phyloP scores from a whole-genome alignment of 805 yeast genomes.

The Grigorovia jiainica region DNA sequence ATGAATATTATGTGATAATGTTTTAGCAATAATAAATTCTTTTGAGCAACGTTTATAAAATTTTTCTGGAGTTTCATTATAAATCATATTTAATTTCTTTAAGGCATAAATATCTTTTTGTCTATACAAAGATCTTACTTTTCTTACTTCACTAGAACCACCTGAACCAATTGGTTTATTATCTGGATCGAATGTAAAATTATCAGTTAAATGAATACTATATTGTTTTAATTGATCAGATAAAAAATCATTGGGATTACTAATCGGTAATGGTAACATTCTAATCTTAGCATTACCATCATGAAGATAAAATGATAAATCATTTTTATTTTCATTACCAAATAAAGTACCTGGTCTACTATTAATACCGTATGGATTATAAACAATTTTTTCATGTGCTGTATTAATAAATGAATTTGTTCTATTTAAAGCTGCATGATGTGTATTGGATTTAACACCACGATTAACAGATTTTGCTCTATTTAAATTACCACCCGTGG shows the following conservation, averaged over 20 bases:
- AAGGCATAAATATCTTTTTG: slow-evolving; percentile 48
- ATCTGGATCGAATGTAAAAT: slow-evolving; percentile 39
- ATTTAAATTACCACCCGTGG: slow-evolving; percentile 2
- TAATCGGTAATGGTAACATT: slow-evolving; percentile 51
- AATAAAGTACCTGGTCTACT: slow-evolving; percentile 11
- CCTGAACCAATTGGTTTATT: slow-evolving; percentile 58
- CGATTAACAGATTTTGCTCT: slow-evolving; percentile 9
- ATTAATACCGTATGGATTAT: slow-evolving; percentile 53
- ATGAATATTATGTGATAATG: slow-evolving; percentile 47
- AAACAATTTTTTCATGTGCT: slow-evolving; percentile 36
- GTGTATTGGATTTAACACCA: slow-evolving; percentile 6
- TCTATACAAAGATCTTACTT: slow-evolving; percentile 31
- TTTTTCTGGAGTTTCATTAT: slow-evolving; percentile 53
- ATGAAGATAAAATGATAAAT: slow-evolving; percentile 26
- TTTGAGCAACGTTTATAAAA: slow-evolving; percentile 57
- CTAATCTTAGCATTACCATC: slow-evolving; percentile 34
- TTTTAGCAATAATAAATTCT: slow-evolving; percentile 55
- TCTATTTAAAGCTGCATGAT: background rate
- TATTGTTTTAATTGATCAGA: slow-evolving; percentile 46
- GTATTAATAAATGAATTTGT: background rate
- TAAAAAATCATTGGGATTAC: slow-evolving; percentile 52
- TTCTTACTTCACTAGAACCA: slow-evolving; percentile 61
- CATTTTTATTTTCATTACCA: slow-evolving; percentile 10
- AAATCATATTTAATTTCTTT: slow-evolving; percentile 52
- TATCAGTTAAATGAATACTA: slow-evolving; percentile 42